These are phyloP conservation scores for Pleoardoris graminearum DNA, from an alignment of 2,329 filamentous ascomycete genomes.

Conservation along the genomic window DNA sequence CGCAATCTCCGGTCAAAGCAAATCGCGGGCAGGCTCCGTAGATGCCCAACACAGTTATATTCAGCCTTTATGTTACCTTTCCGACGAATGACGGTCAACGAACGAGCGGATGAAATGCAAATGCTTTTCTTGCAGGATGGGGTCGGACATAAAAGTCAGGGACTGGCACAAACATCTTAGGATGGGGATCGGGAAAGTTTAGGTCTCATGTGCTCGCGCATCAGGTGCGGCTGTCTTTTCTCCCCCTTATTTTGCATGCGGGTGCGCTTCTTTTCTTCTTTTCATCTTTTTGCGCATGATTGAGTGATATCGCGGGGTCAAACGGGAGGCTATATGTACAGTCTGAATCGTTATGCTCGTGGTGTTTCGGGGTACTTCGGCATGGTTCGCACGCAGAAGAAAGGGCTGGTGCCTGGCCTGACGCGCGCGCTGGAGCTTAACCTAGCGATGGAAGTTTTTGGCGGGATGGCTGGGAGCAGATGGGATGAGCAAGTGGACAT, in stretches of 20 bases:
- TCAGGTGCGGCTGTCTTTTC: slow-evolving; percentile 30
- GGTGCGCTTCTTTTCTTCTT: slow-evolving; percentile 27
- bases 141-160: slow-evolving; percentile 36
- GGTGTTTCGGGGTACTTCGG: not conserved
- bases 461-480: no score
- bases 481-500: no score
- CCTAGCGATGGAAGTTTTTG: no score
- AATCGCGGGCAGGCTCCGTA: slow-evolving; percentile 35
- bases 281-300: slow-evolving; percentile 14
- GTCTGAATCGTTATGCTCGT: not conserved
- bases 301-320: not conserved
- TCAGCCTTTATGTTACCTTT: slow-evolving; percentile 32
- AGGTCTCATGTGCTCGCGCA: slow-evolving; percentile 27
- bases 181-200: slow-evolving; percentile 24
- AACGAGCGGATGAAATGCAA: slow-evolving; percentile 36
- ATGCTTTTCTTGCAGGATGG: slow-evolving; percentile 24
- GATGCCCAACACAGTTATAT: slow-evolving; percentile 36
- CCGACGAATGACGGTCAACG: slow-evolving; percentile 23
- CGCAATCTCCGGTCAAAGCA: slow-evolving; percentile 30
- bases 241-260: slow-evolving; percentile 36
- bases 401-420: not conserved
- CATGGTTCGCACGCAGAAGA: not conserved
- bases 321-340: slow-evolving; percentile 2
- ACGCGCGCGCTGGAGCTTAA: not conserved
- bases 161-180: slow-evolving; percentile 35